Evolutionary conservation across 352 stramenopile species (phyloP).

Genomic region (Globisporangium paddicum): DNA sequence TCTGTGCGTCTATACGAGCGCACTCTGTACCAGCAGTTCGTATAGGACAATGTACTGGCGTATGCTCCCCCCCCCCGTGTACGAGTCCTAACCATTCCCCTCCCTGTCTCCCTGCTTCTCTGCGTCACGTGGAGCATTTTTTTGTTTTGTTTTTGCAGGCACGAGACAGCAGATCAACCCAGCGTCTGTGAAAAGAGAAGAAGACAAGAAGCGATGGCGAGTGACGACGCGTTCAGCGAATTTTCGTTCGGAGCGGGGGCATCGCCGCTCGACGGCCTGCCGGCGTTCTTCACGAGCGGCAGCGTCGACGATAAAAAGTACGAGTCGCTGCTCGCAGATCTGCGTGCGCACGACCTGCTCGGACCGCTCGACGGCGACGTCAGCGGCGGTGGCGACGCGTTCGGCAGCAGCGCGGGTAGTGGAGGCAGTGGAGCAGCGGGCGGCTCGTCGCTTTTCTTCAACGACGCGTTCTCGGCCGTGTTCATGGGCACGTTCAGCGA

Average conservation of each 20-base stretch:
- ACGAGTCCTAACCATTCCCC: not conserved
- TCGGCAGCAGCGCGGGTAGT: constrained; percentile 4
- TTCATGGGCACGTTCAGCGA: constrained; percentile 83
- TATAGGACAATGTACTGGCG: not conserved
- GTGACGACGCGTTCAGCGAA: constrained; percentile 22
- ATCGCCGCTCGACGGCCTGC: constrained; percentile 43
- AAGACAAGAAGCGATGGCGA: constrained; percentile 21
- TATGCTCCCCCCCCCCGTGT: not conserved
- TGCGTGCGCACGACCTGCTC: constrained; percentile 79
- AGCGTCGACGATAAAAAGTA: constrained; percentile 86
- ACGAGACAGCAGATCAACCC: not conserved
- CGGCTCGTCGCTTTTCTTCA: constrained; percentile 79
- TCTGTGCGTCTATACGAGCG: not conserved
- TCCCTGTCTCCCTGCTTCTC: not conserved
- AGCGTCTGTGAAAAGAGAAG: not conserved
- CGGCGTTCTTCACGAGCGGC: constrained; percentile 76
- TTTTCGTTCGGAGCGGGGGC: constrained; percentile 7
- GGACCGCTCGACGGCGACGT: constrained; percentile 46
- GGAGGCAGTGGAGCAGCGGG: constrained; percentile 16
- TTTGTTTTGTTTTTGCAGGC: not conserved
- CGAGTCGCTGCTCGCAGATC: constrained; percentile 77
- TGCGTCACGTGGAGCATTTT: not conserved
- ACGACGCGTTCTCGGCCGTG: constrained; percentile 78
- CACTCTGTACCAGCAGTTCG: not conserved
- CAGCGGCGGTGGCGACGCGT: not conserved